phyloP scores from a whole-genome alignment of 2,329 filamentous ascomycete genomes.

The Ophiostoma angusticollis region DNA sequence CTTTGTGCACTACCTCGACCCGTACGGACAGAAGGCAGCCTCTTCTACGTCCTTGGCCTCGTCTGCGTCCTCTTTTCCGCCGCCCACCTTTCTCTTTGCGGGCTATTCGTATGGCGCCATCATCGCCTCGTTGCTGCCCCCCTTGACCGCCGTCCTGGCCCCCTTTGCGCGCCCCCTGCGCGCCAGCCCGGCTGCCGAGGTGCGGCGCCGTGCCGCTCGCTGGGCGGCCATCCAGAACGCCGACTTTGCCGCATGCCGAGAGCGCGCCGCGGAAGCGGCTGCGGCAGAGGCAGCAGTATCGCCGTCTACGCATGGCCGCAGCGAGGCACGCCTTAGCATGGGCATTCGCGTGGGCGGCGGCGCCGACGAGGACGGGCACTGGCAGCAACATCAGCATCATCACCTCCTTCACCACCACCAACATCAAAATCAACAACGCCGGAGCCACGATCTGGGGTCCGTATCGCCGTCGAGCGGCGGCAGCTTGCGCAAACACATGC shows the following conservation, averaged over 20 bases:
- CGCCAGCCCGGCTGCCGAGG: slow-evolving; percentile 53
- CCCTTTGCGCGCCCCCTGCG: slow-evolving; percentile 40
- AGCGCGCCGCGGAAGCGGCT: slow-evolving; percentile 15
- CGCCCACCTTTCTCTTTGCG: slow-evolving; percentile 38
- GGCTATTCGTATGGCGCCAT: slow-evolving; percentile 91
- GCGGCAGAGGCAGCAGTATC: slow-evolving; percentile 17
- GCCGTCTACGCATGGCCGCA: slow-evolving; percentile 12
- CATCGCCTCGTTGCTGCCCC: slow-evolving; percentile 60
- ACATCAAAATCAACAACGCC: slow-evolving; percentile 8
- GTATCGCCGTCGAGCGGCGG: not conserved
- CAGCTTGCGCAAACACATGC: slow-evolving; percentile 21
- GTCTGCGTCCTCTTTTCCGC: not conserved
- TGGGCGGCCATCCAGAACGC: slow-evolving; percentile 51
- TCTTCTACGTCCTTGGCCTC: slow-evolving; percentile 1
- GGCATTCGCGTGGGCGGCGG: slow-evolving; percentile 38
- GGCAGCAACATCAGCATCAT: slow-evolving; percentile 8
- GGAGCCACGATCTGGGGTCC: slow-evolving; percentile 8
- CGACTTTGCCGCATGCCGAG: slow-evolving; percentile 26
- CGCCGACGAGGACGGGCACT: slow-evolving; percentile 22
- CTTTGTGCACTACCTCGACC: slow-evolving; percentile 52
- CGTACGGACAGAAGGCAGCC: slow-evolving; percentile 17
- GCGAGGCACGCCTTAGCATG: slow-evolving; percentile 16
- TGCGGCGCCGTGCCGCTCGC: slow-evolving; percentile 55
- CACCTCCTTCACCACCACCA: too few relatives aligned
- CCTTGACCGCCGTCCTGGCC: slow-evolving; percentile 43